phyloP scores from a whole-genome alignment of 768 basidiomycete genomes.

The Suillus paluster region DNA sequence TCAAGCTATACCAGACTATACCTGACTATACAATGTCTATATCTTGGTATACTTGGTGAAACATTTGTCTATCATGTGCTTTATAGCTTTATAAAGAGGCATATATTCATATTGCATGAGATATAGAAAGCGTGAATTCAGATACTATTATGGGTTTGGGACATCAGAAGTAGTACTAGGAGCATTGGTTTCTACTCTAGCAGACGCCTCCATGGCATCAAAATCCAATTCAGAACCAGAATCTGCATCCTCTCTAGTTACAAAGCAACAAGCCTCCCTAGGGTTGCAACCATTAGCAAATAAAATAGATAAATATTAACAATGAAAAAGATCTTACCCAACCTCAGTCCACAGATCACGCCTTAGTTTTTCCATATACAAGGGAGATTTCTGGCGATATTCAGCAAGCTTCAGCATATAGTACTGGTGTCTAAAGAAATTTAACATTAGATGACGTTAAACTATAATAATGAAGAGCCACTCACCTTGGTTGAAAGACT shows the following conservation, averaged over 20 bases:
- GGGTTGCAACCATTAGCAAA: neutral
- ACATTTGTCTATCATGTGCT: too few relatives aligned
- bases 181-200: neutral
- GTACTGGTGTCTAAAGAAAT: neutral
- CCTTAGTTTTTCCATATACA: neutral
- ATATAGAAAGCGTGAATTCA: too few relatives aligned
- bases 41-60: too few relatives aligned
- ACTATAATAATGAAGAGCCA: neutral
- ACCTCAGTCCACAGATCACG: neutral
- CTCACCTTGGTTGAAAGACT: neutral
- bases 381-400: neutral
- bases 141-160: too few relatives aligned
- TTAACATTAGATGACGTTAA: too few relatives aligned
- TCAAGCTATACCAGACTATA: too few relatives aligned
- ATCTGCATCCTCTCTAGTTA: neutral
- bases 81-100: too few relatives aligned
- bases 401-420: neutral
- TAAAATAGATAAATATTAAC: neutral
- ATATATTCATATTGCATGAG: too few relatives aligned
- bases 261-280: neutral
- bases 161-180: too few relatives aligned
- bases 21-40: too few relatives aligned
- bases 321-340: neutral
- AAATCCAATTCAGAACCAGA: neutral
- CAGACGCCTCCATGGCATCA: neutral